A percentile compares a stretch with the other conserved stretches of the same genome.
These are phyloP conservation scores for Pythium grandisporangium DNA, from an alignment of 352 stramenopile genomes.

Conservation along the genomic window DNA sequence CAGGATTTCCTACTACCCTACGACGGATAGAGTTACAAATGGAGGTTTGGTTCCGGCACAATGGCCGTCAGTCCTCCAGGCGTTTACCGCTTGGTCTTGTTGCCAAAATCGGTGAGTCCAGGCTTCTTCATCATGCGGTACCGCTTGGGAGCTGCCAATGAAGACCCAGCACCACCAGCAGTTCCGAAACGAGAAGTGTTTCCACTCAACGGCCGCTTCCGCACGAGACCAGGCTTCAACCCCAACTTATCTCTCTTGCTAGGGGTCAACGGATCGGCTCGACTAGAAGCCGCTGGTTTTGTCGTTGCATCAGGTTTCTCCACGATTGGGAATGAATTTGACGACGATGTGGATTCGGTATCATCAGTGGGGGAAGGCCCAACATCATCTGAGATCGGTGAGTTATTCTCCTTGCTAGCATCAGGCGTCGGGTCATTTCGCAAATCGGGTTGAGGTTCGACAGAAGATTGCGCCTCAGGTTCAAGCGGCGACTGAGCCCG, in stretches of 20 bases:
- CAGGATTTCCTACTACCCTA: too few species aligned
- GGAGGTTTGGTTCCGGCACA: too few species aligned
- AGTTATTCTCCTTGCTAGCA: too few species aligned
- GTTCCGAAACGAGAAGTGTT: background rate
- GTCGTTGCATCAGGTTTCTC: too few species aligned
- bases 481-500: background rate
- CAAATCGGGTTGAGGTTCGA: too few species aligned
- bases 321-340: too few species aligned
- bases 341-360: background rate
- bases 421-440: too few species aligned
- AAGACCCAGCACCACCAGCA: conserved; percentile 1
- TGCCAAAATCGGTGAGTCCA: conserved; percentile 9
- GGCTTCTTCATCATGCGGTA: conserved; percentile 14
- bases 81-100: conserved; percentile 8
- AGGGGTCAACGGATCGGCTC: too few species aligned
- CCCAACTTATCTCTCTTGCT: too few species aligned
- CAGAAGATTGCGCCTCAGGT: background rate
- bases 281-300: too few species aligned
- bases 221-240: background rate
- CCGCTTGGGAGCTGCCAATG: conserved; percentile 6
- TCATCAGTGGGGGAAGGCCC: background rate
- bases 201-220: conserved; percentile 9
- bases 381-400: background rate
- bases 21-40: too few species aligned
- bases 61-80: background rate